These are phyloP conservation scores for Lipomyces mesembrius DNA, from an alignment of 805 yeast genomes.

Conservation along the genomic window DNA sequence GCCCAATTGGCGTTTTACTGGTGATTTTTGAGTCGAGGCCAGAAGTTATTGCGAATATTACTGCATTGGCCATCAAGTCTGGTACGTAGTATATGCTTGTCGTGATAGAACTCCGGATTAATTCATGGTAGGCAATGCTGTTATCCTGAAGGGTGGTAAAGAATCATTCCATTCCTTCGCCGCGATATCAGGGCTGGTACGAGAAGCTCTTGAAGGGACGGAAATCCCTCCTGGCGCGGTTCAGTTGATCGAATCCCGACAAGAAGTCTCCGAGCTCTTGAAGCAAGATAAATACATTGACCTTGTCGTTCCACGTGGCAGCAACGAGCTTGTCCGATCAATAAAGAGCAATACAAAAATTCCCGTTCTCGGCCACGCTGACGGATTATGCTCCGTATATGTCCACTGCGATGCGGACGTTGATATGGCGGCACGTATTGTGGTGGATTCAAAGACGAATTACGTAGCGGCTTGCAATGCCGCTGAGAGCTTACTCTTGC, in stretches of 20 bases:
- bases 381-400: conserved; percentile 91
- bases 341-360: conserved; percentile 89
- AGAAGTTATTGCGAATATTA: conserved; percentile 96
- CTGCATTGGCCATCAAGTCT: conserved; percentile 92
- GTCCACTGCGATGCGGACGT: conserved; percentile 78
- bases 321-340: conserved; percentile 83
- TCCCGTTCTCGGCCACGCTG: conserved; percentile 98
- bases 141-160: conserved; percentile 96
- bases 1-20: conserved; percentile 92
- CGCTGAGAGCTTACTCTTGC: conserved; percentile 79
- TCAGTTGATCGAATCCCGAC: conserved; percentile 86
- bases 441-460: conserved; percentile 88
- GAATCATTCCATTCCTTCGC: conserved; percentile 86
- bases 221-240: conserved; percentile 80
- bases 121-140: conserved; percentile 58
- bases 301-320: conserved; percentile 97
- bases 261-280: conserved; percentile 83
- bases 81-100: conserved; percentile 56
- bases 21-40: conserved; percentile 97
- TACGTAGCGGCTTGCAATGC: conserved; percentile 99
- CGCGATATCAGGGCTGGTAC: conserved; percentile 75
- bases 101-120: too few relatives aligned
- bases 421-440: conserved; percentile 72
- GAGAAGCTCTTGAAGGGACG: conserved; percentile 62
- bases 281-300: conserved; percentile 88